Evolutionary conservation across 331 rosid species (phyloP).

Genomic region (Cydonia oblonga): DNA sequence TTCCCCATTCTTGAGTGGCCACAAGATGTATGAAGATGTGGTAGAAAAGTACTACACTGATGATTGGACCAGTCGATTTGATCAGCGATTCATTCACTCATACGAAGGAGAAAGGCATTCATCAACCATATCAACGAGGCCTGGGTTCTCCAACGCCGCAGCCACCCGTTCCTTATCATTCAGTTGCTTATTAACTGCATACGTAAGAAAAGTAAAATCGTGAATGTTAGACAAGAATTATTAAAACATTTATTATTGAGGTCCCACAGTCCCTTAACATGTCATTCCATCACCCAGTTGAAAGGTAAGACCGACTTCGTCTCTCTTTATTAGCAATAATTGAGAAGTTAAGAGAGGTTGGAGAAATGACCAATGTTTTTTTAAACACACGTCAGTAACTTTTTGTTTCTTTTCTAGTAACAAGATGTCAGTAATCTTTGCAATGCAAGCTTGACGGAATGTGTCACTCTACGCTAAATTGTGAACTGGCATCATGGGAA

Average conservation of each 20-base stretch:
- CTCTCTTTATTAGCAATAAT: too few species aligned
- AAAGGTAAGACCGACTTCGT: neutral
- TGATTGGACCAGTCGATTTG: neutral
- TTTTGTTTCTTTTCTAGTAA: neutral
- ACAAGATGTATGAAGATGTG: neutral
- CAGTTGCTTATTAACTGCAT: slow-evolving; percentile 84
- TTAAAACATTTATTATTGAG: too few species aligned
- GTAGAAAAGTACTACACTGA: neutral
- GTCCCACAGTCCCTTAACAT: neutral
- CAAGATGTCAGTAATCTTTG: neutral
- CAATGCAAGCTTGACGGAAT: neutral
- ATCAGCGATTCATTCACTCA: slow-evolving; percentile 18
- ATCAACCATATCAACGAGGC: slow-evolving; percentile 72
- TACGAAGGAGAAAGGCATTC: slow-evolving; percentile 82
- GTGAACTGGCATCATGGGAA: too few species aligned
- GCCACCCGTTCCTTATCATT: slow-evolving; percentile 91
- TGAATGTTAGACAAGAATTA: neutral
- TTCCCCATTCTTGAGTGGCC: neutral
- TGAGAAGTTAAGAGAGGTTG: neutral
- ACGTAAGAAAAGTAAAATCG: neutral
- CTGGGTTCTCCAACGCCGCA: slow-evolving; percentile 88
- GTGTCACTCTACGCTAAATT: neutral
- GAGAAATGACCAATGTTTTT: too few species aligned
- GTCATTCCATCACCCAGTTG: neutral
- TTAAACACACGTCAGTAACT: neutral